Percentiles rank a stretch among this genome's conserved stretches.
These are phyloP conservation scores for Helminthosporium solani DNA, from an alignment of 2,329 filamentous ascomycete genomes.

Conservation along the genomic window DNA sequence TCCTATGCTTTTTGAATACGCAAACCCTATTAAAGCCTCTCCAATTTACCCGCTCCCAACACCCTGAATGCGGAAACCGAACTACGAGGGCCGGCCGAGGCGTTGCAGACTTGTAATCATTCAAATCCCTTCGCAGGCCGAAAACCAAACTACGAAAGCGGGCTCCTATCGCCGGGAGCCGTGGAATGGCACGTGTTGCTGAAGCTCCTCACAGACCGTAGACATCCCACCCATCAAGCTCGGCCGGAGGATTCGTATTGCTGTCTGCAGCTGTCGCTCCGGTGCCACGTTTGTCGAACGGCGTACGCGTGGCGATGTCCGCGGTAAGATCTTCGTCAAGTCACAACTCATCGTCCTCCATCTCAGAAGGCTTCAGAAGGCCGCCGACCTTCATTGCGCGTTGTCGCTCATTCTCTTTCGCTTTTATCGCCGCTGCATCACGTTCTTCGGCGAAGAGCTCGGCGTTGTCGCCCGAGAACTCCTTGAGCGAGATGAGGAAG, in stretches of 20 bases:
- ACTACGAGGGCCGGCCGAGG: constrained; percentile 8
- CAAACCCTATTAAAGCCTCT: constrained; percentile 24
- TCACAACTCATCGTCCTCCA: constrained; percentile 84
- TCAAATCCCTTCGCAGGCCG: constrained; percentile 8
- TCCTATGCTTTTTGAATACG: constrained; percentile 28
- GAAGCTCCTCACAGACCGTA: not conserved
- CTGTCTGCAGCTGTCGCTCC: constrained; percentile 10
- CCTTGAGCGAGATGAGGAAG: constrained; percentile 95
- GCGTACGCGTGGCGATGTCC: constrained; percentile 39
- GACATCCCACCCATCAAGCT: constrained; percentile 62
- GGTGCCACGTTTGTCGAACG: constrained; percentile 28
- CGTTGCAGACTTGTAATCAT: constrained; percentile 3
- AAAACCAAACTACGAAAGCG: constrained; percentile 20
- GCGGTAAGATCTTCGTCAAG: constrained; percentile 53
- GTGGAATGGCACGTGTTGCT: not conserved
- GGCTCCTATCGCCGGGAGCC: not conserved
- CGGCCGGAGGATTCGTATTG: constrained; percentile 18
- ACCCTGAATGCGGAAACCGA: constrained; percentile 22
- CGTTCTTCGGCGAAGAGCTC: constrained; percentile 93
- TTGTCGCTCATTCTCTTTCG: constrained; percentile 85
- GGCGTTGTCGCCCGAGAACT: constrained; percentile 93
- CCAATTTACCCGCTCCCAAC: constrained; percentile 23
- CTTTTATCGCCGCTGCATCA: constrained; percentile 84
- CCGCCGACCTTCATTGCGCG: constrained; percentile 93
- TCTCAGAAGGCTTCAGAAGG: constrained; percentile 93